Evolutionary conservation across 2,329 filamentous ascomycete genomes (phyloP).

Genomic region (Septoria petroselini): DNA sequence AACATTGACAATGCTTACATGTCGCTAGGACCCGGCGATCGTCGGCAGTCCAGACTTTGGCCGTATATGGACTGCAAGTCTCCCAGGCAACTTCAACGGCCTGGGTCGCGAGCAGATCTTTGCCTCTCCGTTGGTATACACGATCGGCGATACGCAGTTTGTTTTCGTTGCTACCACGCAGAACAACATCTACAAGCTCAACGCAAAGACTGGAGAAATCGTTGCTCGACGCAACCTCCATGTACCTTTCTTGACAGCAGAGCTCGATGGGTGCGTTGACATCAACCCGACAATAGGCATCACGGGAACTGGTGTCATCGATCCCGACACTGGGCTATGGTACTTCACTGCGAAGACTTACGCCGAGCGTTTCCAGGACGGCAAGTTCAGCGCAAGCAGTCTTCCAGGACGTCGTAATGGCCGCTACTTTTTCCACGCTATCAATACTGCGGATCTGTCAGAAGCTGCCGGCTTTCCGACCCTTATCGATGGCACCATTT

Average conservation of each 20-base stretch:
- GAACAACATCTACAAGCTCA: slow-evolving; percentile 18
- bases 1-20: neutral
- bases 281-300: slow-evolving; percentile 12
- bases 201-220: slow-evolving; percentile 13
- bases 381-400: slow-evolving; percentile 5
- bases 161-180: slow-evolving; percentile 17
- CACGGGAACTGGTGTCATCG: slow-evolving; percentile 15
- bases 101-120: slow-evolving; percentile 13
- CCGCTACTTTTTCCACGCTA: slow-evolving; percentile 13
- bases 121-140: slow-evolving; percentile 14
- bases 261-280: slow-evolving; percentile 8
- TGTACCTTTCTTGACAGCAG: slow-evolving; percentile 14
- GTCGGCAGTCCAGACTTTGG: slow-evolving; percentile 9
- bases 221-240: slow-evolving; percentile 6
- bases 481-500: slow-evolving; percentile 4
- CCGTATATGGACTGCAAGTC: slow-evolving; percentile 11
- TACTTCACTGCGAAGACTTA: slow-evolving; percentile 16
- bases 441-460: slow-evolving; percentile 13
- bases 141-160: slow-evolving; percentile 11
- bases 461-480: slow-evolving; percentile 8
- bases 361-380: slow-evolving; percentile 11
- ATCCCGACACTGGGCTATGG: slow-evolving; percentile 13
- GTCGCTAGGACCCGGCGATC: slow-evolving; percentile 2
- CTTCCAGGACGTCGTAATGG: slow-evolving; percentile 13
- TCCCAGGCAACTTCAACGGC: slow-evolving; percentile 12